These are phyloP conservation scores for Malassezia brasiliensis DNA, from an alignment of 1,284 basidiomycete genomes.

Conservation along the genomic window DNA sequence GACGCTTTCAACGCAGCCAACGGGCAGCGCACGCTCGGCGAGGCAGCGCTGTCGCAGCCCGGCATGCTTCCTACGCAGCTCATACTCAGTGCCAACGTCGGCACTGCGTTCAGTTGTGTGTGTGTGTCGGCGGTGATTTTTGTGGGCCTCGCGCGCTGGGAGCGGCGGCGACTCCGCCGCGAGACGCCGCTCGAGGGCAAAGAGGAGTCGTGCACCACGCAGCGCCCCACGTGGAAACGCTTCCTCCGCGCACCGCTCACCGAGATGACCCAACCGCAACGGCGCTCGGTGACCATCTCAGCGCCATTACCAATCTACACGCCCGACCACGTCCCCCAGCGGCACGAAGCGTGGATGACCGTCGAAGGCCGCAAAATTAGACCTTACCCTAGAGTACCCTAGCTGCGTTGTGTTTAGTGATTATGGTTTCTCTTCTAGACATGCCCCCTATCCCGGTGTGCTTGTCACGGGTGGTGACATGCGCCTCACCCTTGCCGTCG, in stretches of 20 bases:
- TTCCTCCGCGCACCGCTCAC: neutral
- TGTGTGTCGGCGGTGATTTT: slow-evolving; percentile 3
- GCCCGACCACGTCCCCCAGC: neutral
- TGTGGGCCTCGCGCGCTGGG: neutral
- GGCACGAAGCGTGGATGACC: slow-evolving; percentile 1
- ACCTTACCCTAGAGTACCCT: neutral
- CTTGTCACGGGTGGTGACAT: slow-evolving; percentile 46
- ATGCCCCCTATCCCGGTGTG: slow-evolving; percentile 6
- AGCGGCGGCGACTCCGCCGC: slow-evolving; percentile 7
- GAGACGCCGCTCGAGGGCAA: neutral
- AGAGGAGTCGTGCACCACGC: neutral
- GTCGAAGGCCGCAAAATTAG: neutral
- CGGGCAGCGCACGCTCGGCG: neutral
- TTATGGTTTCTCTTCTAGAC: neutral
- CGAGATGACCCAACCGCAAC: neutral
- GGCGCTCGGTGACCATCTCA: neutral
- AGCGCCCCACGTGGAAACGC: neutral
- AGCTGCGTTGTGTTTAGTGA: neutral
- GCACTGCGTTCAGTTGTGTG: slow-evolving; percentile 11
- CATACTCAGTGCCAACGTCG: neutral
- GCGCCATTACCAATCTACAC: slow-evolving; percentile 1
- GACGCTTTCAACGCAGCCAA: slow-evolving; percentile 9
- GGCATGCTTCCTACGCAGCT: neutral
- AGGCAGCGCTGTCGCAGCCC: neutral
- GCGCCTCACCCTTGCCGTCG: slow-evolving; percentile 70